Percentiles rank a stretch among this genome's conserved stretches.
These are phyloP conservation scores for Coniella lustricola DNA, from an alignment of 2,329 filamentous ascomycete genomes.

Conservation along the genomic window DNA sequence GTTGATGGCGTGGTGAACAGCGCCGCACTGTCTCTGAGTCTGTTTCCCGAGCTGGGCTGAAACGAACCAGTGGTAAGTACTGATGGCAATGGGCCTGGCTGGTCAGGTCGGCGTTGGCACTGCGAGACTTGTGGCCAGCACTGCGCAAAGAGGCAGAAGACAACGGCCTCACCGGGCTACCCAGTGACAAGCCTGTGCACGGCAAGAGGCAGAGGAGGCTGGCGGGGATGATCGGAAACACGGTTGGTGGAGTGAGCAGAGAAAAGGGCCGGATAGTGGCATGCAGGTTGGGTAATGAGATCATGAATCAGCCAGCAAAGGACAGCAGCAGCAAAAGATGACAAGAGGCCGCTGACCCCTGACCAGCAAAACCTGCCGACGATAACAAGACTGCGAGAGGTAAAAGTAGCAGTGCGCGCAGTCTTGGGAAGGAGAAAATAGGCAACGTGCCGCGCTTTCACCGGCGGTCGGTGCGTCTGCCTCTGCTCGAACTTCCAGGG, in stretches of 20 bases:
- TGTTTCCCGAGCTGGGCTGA: too few relatives aligned
- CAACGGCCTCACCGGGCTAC: not conserved
- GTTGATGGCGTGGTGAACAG: too few relatives aligned
- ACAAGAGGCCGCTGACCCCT: too few relatives aligned
- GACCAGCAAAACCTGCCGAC: not conserved
- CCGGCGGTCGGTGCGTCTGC: not conserved
- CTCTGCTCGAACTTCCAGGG: conserved; percentile 1
- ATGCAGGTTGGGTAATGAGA: conserved; percentile 12
- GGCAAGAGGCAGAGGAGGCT: conserved; percentile 5
- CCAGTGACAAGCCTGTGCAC: conserved; percentile 15
- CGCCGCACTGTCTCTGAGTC: too few relatives aligned
- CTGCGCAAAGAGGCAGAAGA: not conserved
- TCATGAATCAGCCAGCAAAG: conserved; percentile 7
- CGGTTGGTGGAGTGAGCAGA: conserved; percentile 10
- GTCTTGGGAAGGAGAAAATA: not conserved
- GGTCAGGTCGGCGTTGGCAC: not conserved
- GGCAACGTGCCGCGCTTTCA: conserved; percentile 1
- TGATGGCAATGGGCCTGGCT: too few relatives aligned
- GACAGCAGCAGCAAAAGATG: too few relatives aligned
- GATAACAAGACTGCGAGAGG: not conserved
- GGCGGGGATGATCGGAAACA: conserved; percentile 12
- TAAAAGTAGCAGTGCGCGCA: not conserved
- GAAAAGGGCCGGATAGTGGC: conserved; percentile 17
- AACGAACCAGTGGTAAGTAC: too few relatives aligned
- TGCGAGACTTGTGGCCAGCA: not conserved